Evolutionary conservation across 169 alveolate genomes (phyloP).

Genomic region (Amoebophrya sp.): DNA sequence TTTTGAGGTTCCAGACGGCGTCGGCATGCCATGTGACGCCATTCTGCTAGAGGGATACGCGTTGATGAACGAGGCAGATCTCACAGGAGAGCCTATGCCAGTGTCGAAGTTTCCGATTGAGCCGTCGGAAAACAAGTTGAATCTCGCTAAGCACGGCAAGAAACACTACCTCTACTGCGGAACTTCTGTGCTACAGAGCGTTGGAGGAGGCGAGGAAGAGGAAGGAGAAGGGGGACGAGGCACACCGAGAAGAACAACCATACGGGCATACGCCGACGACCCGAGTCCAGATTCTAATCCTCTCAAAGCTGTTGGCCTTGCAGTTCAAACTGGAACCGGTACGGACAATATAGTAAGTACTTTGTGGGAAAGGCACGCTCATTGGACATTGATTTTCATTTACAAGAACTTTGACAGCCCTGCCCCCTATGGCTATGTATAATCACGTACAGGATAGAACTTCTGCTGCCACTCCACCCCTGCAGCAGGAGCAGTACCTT

Average conservation of each 20-base stretch:
- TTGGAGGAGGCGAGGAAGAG: conserved; percentile 24
- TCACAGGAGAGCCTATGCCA: conserved; percentile 80
- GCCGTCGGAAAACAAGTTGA: conserved; percentile 18
- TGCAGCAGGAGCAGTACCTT: not conserved
- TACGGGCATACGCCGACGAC: too few species aligned
- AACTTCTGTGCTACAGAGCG: conserved; percentile 50
- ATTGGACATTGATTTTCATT: too few species aligned
- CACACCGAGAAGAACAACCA: too few species aligned
- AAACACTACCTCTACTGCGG: conserved; percentile 58
- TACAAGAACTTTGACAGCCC: too few species aligned
- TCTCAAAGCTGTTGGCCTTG: not conserved
- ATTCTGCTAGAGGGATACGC: conserved; percentile 67
- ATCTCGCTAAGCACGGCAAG: conserved; percentile 19
- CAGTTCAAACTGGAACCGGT: not conserved
- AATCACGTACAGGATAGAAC: too few species aligned
- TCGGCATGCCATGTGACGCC: conserved; percentile 74
- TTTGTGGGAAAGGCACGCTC: too few species aligned
- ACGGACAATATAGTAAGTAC: too few species aligned
- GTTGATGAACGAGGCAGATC: conserved; percentile 69
- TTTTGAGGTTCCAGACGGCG: conserved; percentile 55
- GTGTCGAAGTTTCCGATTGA: conserved; percentile 63
- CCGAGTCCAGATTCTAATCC: not conserved
- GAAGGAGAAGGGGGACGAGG: not conserved
- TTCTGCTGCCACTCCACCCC: not conserved
- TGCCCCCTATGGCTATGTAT: too few species aligned